Base-by-base conservation (phyloP, 1,284 basidiomycete genomes). In the Sporisorium scitamineum region DNA sequence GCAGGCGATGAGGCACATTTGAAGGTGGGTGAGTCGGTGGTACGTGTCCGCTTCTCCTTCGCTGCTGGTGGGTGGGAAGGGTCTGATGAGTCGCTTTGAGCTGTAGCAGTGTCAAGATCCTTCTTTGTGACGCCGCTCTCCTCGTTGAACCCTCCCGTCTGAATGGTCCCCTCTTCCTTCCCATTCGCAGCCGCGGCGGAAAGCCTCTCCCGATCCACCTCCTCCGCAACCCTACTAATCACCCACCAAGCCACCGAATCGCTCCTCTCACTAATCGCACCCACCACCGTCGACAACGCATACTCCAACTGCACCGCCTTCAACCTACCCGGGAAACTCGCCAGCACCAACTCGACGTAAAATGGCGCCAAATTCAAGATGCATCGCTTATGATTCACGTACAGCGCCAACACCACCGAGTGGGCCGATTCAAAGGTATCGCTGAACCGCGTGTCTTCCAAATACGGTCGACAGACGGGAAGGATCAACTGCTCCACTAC, bases 361-460 rank as follows among this genome's bases (percentile, higher is more conserved):
- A 78, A 85, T 3, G 83, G 83, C 39, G 80, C 72, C 16, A 85
- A 63, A 20, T 75, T 76, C 27, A 67, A 53, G 20, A 76, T 77
- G 53, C 72, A 70, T 2, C 66, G 47, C 48, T 82, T 81, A n/a
- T 70, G 48, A 22, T 53, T 54, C 13, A 69, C 53, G 54, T 77
- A 84, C 7, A 85, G 53, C 4, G 81, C 78, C 11, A 85, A 70
- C 9, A 84, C 67, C 5, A 83, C 79, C 39, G 83, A 79, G 44
- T 85, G 83, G 9, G 83, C 80, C 13, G 83, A 83, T 58, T 85
- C 83, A 39, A 85, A 85, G 3, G 83, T 67, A 27, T 82, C 80
- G 55, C 73, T 76, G 72, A 71, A 79, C 6, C 55, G 50, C 24
- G 79, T 73, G 56, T 81, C 69, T 34, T 78, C 72, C 27, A 83